Evolutionary conservation across 257 asterid genomes (phyloP).

Genomic region (Solanum habrochaites): DNA sequence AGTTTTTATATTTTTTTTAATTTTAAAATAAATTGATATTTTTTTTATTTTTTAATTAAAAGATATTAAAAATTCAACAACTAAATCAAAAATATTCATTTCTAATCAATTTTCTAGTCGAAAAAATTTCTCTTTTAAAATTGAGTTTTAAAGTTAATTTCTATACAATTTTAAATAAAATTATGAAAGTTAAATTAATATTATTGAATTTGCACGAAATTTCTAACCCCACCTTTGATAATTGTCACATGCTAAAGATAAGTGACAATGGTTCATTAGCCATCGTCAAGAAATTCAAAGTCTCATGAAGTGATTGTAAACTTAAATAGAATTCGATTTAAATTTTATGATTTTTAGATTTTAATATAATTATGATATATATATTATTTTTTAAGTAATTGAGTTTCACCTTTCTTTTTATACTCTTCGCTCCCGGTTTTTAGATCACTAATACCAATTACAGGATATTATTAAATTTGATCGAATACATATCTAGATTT

Average conservation of each 20-base stretch:
- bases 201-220: background rate
- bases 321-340: background rate
- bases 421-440: too few species aligned
- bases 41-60: too few species aligned
- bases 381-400: background rate
- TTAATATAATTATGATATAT: background rate
- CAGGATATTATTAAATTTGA: background rate
- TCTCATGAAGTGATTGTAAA: background rate
- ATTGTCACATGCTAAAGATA: background rate
- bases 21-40: too few species aligned
- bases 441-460: too few species aligned
- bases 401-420: too few species aligned
- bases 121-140: too few species aligned
- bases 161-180: background rate
- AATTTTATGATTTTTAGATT: background rate
- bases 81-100: too few species aligned
- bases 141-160: background rate
- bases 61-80: too few species aligned
- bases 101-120: too few species aligned
- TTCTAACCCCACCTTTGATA: background rate
- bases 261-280: background rate
- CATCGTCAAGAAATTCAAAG: background rate
- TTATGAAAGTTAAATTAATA: background rate
- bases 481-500: rapidly evolving
- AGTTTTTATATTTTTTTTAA: too few species aligned